phyloP scores from a whole-genome alignment of 352 stramenopile species.

The Globisporangium viniferum region DNA sequence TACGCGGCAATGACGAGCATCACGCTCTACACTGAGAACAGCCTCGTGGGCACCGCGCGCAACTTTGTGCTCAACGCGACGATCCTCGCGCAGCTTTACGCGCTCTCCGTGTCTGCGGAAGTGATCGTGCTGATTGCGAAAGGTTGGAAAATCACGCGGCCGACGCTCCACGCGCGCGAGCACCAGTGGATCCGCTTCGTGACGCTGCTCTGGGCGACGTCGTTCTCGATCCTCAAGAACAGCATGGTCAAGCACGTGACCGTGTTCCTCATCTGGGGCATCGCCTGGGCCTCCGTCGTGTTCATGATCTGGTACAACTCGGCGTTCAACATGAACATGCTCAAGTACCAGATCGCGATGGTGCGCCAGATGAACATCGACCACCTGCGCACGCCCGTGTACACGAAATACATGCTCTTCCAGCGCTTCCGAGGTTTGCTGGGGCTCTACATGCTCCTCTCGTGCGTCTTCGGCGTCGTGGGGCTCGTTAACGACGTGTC shows the following conservation, averaged over 20 bases:
- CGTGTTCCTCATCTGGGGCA: slow-evolving; percentile 49
- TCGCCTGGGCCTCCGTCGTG: slow-evolving; percentile 50
- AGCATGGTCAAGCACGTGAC: slow-evolving; percentile 33
- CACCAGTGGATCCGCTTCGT: slow-evolving; percentile 58
- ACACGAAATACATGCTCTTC: slow-evolving; percentile 67
- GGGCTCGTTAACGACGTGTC: slow-evolving; percentile 39
- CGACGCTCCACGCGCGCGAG: slow-evolving; percentile 37
- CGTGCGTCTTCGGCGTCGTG: slow-evolving; percentile 41
- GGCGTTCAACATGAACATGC: slow-evolving; percentile 67
- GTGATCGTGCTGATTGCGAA: slow-evolving; percentile 58
- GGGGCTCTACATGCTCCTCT: slow-evolving; percentile 50
- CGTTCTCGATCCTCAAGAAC: slow-evolving; percentile 39
- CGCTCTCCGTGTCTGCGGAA: slow-evolving; percentile 45
- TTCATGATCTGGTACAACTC: slow-evolving; percentile 76
- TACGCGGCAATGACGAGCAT: slow-evolving; percentile 29
- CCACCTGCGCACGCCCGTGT: slow-evolving; percentile 45
- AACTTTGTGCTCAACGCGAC: slow-evolving; percentile 34
- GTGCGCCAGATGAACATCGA: slow-evolving; percentile 52
- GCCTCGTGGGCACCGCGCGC: slow-evolving; percentile 30
- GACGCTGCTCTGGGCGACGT: slow-evolving; percentile 46
- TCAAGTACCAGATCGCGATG: slow-evolving; percentile 62
- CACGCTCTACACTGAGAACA: slow-evolving; percentile 30
- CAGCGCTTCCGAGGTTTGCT: slow-evolving; percentile 44
- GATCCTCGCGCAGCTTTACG: slow-evolving; percentile 38
- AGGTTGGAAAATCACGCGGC: slow-evolving; percentile 68